A percentile compares a stretch with the other conserved stretches of the same genome.
Conservation (phyloP, 1,139 yeast genomes). For the Magnusiomyces paraingens region DNA sequence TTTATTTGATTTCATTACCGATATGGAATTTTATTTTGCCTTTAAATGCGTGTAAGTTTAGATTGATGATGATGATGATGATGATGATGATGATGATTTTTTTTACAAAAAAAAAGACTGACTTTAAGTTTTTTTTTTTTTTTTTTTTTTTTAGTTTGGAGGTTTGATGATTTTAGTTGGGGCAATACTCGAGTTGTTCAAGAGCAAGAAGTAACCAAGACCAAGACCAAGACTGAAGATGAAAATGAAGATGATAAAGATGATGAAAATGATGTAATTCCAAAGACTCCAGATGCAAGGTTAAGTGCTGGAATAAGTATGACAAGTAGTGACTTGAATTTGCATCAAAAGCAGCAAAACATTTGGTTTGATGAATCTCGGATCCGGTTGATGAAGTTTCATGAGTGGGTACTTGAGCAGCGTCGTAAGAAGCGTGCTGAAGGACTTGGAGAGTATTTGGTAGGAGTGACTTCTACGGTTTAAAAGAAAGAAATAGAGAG, state of each 20-base stretch:
- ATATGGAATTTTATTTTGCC: constrained; percentile 90
- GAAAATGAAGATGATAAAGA: not conserved
- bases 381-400: constrained; percentile 11
- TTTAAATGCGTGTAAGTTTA: constrained; percentile 54
- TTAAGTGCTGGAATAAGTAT: too few species aligned
- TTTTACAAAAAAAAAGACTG: too few species aligned
- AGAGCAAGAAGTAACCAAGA: constrained; percentile 50
- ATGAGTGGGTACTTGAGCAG: constrained; percentile 8
- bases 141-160: constrained; percentile 45
- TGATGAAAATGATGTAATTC: not conserved
- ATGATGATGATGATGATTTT: too few species aligned
- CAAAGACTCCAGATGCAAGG: not conserved
- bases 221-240: constrained; percentile 9
- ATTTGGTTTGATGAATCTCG: constrained; percentile 8
- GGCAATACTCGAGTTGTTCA: constrained; percentile 80
- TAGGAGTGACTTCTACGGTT: not conserved
- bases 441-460: not conserved
- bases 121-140: not conserved
- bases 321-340: not conserved
- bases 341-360: not conserved
- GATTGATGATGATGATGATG: too few species aligned
- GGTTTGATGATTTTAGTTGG: constrained; percentile 94
- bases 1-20: constrained; percentile 74
- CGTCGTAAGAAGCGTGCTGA: not conserved
- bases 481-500: too few species aligned